These are phyloP conservation scores for Leccinum variicolor DNA, from an alignment of 768 basidiomycete genomes.

Conservation along the genomic window DNA sequence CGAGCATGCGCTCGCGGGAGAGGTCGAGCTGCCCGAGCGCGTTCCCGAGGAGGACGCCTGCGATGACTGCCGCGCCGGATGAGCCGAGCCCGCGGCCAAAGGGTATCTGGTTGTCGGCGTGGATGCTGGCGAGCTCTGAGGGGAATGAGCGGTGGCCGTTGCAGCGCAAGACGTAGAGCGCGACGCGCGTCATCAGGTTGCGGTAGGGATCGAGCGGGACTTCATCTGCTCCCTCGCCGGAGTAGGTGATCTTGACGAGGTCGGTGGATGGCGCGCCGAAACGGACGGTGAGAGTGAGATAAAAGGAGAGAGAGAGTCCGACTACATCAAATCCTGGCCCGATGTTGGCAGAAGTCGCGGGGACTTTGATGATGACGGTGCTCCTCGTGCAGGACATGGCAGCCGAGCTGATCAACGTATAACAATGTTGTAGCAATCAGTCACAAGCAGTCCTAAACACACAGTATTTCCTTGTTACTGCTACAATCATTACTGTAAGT, in stretches of 20 bases:
- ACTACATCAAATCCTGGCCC: slow-evolving; percentile 99
- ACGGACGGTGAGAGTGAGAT: slow-evolving; percentile 71
- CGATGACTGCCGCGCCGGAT: slow-evolving; percentile 98
- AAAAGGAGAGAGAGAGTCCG: slow-evolving; percentile 91
- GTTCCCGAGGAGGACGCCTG: slow-evolving; percentile 88
- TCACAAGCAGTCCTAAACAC: neutral
- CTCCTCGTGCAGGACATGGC: slow-evolving; percentile 20
- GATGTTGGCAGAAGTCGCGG: slow-evolving; percentile 98
- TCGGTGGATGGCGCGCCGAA: slow-evolving; percentile 36
- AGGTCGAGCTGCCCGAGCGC: slow-evolving; percentile 75
- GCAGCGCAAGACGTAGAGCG: slow-evolving; percentile 96
- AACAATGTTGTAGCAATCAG: neutral
- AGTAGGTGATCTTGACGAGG: slow-evolving; percentile 68
- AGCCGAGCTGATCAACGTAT: neutral
- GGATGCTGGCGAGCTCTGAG: slow-evolving; percentile 59
- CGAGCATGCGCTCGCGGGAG: slow-evolving; percentile 70
- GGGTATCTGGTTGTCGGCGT: slow-evolving; percentile 89
- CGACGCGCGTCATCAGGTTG: slow-evolving; percentile 95
- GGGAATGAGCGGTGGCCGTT: slow-evolving; percentile 75
- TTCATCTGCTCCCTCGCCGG: slow-evolving; percentile 85
- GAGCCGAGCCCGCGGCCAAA: slow-evolving; percentile 98
- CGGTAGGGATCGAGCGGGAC: slow-evolving; percentile 95
- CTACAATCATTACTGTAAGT: slow-evolving; percentile 1
- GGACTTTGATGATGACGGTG: slow-evolving; percentile 75
- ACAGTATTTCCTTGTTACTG: neutral